These are phyloP conservation scores for Entrophospora sp. DNA, from an alignment of 192 early-diverging fungal genomes.

Conservation along the genomic window DNA sequence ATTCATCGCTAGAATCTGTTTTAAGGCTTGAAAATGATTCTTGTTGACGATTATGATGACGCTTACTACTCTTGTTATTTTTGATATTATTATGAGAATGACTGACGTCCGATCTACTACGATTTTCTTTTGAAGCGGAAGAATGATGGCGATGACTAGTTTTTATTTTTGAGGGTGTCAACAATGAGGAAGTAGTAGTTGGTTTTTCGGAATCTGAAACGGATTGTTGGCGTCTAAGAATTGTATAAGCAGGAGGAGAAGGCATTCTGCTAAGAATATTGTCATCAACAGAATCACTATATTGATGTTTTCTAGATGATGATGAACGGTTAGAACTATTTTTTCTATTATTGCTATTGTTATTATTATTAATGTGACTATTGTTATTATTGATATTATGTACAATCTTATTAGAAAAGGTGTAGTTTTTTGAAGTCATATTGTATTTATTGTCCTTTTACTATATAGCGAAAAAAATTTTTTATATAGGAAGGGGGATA, in stretches of 20 bases:
- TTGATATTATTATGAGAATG: slow-evolving; percentile 9
- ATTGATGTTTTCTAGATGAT: neutral
- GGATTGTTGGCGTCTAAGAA: slow-evolving; percentile 14
- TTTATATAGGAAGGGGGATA: too few relatives aligned
- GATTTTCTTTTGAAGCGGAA: neutral
- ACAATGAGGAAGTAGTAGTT: neutral
- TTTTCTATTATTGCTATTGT: too few relatives aligned
- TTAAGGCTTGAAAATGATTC: neutral
- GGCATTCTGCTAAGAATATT: neutral
- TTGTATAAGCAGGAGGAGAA: neutral
- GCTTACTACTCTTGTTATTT: neutral
- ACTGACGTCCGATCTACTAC: neutral
- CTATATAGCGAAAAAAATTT: too few relatives aligned
- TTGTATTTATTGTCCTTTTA: too few relatives aligned
- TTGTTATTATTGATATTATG: too few relatives aligned
- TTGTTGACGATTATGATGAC: neutral
- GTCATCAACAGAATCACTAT: slow-evolving; percentile 11
- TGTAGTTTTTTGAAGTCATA: too few relatives aligned
- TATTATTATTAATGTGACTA: too few relatives aligned
- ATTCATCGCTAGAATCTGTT: slow-evolving; percentile 5
- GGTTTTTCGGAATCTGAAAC: slow-evolving; percentile 10
- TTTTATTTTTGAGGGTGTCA: neutral
- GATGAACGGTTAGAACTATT: too few relatives aligned
- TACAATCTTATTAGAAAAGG: too few relatives aligned
- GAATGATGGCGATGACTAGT: neutral